Base-by-base conservation (phyloP, 2,329 filamentous ascomycete species). In the Pseudogymnoascus sp. region DNA sequence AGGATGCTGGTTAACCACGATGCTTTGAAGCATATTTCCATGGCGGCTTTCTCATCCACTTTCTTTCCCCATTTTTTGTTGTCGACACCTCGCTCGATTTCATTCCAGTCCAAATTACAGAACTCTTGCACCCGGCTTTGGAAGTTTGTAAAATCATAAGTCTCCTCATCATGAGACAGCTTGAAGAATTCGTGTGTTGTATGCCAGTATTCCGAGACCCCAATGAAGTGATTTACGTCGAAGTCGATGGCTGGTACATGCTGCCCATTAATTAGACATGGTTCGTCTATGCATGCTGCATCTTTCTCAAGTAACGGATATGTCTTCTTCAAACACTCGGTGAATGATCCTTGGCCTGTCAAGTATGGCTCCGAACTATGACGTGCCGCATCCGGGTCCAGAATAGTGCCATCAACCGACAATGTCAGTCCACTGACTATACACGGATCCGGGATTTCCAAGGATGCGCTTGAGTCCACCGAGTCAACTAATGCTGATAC, bases 121-220 rank as follows among this genome's bases (percentile, higher is more conserved):
- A 96, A 97, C 6, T 90, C 84, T 65, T 87, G 83, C 4, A 97
- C 95, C 37, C 88, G 86, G 66, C 88, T 81, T 72, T 97, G 93
- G 70, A 97, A 99, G 0, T 89, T 92, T 65, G 88, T 84, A 68
- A 96, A 90, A 71, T 97, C 92, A 74, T 97, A 99, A 0, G 90
- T 86, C 68, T 90, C 88, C 68, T 90, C 88, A 65, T 84, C 82
- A 67, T 90, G 86, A 3, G 86, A 86, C 79, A 85, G 84, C 65
- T 88, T 84, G 70, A 99, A 97, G 1, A 97, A 88, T 62, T 95
- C 92, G 70, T 99, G 95, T 0, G 95, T 99, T 0, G 93, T 96
- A 75, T 99, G 95, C 93, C 95, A 99, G 76, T 96, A 99, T 73
- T 99, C 95, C 0, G 93, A 97, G 3, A 99, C 93, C 10, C 95